A percentile compares a stretch with the other conserved stretches of the same genome.
phyloP scores from a whole-genome alignment of 2,329 filamentous ascomycete species.

The Penicillium sp. region DNA sequence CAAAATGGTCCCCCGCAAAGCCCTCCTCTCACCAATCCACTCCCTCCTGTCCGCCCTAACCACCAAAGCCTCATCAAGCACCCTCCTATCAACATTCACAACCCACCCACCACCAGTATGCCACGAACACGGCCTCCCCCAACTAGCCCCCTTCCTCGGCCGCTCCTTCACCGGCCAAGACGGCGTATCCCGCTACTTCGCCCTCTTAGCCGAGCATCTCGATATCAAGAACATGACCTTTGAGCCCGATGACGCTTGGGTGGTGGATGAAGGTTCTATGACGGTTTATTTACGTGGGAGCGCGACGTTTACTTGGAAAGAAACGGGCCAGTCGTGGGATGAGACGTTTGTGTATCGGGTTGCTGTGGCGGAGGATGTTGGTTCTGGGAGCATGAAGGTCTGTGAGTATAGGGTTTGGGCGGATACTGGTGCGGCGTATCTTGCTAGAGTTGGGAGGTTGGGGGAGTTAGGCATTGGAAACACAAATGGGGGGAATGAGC shows the following conservation, averaged over 20 bases:
- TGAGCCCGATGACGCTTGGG: conserved; percentile 33
- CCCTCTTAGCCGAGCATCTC: conserved; percentile 29
- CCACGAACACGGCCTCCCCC: conserved; percentile 40
- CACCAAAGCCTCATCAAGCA: conserved; percentile 11
- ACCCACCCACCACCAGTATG: conserved; percentile 22
- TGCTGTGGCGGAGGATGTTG: conserved; percentile 28
- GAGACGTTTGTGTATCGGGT: conserved; percentile 42
- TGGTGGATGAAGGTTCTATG: conserved; percentile 33
- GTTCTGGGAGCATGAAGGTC: conserved; percentile 27
- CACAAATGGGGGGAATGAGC: not conserved
- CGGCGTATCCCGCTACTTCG: conserved; percentile 38
- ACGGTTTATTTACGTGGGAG: conserved; percentile 34
- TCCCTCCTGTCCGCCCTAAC: conserved; percentile 31
- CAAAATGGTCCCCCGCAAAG: conserved; percentile 12
- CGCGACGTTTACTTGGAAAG: conserved; percentile 34
- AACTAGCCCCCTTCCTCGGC: conserved; percentile 43
- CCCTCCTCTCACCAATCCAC: conserved; percentile 17
- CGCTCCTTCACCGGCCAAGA: conserved; percentile 37
- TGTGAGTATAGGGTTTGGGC: conserved; percentile 43
- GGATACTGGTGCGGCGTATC: conserved; percentile 44
- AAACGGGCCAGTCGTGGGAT: conserved; percentile 37
- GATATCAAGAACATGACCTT: conserved; percentile 37
- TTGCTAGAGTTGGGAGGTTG: conserved; percentile 31
- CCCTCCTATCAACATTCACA: conserved; percentile 36
- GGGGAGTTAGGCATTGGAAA: conserved; percentile 10